These are phyloP conservation scores for Penicillium coprophilum DNA, from an alignment of 495 filamentous ascomycete species.

Conservation along the genomic window DNA sequence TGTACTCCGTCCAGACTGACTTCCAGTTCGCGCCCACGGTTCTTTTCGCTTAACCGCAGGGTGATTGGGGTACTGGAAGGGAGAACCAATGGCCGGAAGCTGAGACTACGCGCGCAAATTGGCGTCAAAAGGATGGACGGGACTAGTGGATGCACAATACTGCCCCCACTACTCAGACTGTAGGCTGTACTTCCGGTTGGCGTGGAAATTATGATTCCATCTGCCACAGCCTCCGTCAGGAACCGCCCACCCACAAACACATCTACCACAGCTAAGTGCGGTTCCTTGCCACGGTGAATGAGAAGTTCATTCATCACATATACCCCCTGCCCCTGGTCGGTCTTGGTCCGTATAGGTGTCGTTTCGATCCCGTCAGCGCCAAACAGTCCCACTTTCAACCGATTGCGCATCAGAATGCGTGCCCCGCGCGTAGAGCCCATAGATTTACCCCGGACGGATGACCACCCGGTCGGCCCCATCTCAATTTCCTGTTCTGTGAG, in stretches of 20 bases:
- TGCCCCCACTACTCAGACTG: conserved; percentile 86
- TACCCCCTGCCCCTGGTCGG: conserved; percentile 46
- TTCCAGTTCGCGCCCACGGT: conserved; percentile 79
- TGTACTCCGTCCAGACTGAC: conserved; percentile 86
- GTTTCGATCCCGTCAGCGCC: conserved; percentile 54
- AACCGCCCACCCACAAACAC: conserved; percentile 82
- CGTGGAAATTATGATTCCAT: conserved; percentile 91
- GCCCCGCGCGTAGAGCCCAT: conserved; percentile 74
- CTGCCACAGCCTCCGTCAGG: conserved; percentile 87
- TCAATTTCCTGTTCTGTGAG: conserved; percentile 21
- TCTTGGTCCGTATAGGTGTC: conserved; percentile 43
- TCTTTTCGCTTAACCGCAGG: conserved; percentile 75
- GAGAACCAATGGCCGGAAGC: conserved; percentile 86
- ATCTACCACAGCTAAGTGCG: conserved; percentile 87
- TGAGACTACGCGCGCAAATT: conserved; percentile 88
- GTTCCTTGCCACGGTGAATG: conserved; percentile 83
- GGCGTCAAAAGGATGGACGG: conserved; percentile 85
- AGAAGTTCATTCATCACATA: conserved; percentile 96
- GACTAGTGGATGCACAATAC: conserved; percentile 91
- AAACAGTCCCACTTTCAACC: conserved; percentile 80
- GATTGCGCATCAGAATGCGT: conserved; percentile 80
- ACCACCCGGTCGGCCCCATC: conserved; percentile 59
- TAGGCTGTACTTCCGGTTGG: conserved; percentile 96
- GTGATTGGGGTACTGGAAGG: conserved; percentile 84
- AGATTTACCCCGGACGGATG: conserved; percentile 70